Percentiles rank a stretch among this genome's conserved stretches.
Conservation (phyloP, 768 basidiomycete species). For the Leccinum subgranulosum region DNA sequence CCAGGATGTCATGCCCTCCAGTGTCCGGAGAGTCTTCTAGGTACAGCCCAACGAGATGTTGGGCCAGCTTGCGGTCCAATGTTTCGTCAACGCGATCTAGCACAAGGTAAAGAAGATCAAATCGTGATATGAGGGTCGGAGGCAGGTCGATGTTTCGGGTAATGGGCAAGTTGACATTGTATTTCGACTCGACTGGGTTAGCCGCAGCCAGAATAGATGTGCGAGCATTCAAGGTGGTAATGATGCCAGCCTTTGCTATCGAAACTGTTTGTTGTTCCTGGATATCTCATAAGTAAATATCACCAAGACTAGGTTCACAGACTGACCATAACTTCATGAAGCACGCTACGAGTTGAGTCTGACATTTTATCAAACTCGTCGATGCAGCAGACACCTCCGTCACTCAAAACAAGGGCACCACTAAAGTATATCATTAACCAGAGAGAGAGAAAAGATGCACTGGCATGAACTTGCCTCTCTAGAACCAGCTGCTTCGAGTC, state of each 20-base stretch:
- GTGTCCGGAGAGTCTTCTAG: conserved; percentile 77
- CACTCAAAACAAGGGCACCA: conserved; percentile 91
- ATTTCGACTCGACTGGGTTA: conserved; percentile 94
- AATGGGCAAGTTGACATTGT: conserved; percentile 88
- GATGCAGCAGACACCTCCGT: conserved; percentile 97
- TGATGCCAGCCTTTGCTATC: conserved; percentile 98
- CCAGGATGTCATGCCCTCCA: conserved; percentile 70
- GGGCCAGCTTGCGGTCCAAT: conserved; percentile 81
- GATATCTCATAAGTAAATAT: conserved; percentile 1
- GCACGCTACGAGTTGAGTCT: conserved; percentile 91
- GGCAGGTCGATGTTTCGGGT: conserved; percentile 97
- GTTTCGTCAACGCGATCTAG: conserved; percentile 92
- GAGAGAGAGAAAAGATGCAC: background rate
- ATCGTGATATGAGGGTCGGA: conserved; percentile 95
- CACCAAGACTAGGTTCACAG: background rate
- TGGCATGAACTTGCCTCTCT: conserved; percentile 64
- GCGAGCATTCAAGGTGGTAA: conserved; percentile 96
- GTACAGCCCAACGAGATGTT: conserved; percentile 91
- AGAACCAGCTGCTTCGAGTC: conserved; percentile 98
- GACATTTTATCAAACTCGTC: conserved; percentile 99
- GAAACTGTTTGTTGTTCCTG: conserved; percentile 99
- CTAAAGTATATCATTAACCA: conserved; percentile 35
- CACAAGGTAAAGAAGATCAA: conserved; percentile 94
- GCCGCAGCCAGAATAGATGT: conserved; percentile 97
- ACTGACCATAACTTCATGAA: conserved; percentile 96